Conservation (phyloP, 2,329 filamentous ascomycete genomes). For the Tympanopsis confertula region DNA sequence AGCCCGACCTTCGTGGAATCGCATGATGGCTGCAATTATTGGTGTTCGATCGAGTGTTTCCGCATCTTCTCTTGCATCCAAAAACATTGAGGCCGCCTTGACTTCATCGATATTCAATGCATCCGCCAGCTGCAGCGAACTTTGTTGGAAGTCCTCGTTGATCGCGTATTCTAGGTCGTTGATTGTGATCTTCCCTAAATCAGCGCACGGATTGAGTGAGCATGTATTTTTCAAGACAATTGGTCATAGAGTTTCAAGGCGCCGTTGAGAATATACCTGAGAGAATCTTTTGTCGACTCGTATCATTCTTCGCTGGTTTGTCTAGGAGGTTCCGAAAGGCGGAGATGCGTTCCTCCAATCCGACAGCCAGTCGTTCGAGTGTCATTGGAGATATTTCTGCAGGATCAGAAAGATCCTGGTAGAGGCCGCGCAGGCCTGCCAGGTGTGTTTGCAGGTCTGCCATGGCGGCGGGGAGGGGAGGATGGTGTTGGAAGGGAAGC, state of each 20-base stretch:
- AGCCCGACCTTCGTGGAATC: slow-evolving; percentile 47
- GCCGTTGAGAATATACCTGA: slow-evolving; percentile 18
- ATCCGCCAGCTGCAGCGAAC: slow-evolving; percentile 45
- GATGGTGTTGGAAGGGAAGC: neutral
- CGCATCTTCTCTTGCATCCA: slow-evolving; percentile 33
- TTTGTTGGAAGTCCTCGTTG: slow-evolving; percentile 50
- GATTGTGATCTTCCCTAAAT: slow-evolving; percentile 39
- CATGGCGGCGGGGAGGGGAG: neutral
- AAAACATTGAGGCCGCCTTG: slow-evolving; percentile 41
- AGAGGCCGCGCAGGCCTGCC: slow-evolving; percentile 43
- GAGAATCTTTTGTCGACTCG: slow-evolving; percentile 38
- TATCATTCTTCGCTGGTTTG: slow-evolving; percentile 42
- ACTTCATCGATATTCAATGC: slow-evolving; percentile 50
- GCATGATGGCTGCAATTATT: slow-evolving; percentile 42
- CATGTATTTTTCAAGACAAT: neutral
- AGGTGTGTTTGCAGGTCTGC: slow-evolving; percentile 18
- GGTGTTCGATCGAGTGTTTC: slow-evolving; percentile 36
- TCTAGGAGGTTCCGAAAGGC: slow-evolving; percentile 48
- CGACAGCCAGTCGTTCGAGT: slow-evolving; percentile 41
- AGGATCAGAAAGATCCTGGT: slow-evolving; percentile 48
- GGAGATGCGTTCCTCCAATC: slow-evolving; percentile 43
- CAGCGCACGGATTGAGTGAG: neutral
- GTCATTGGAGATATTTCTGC: slow-evolving; percentile 41
- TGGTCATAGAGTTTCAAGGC: neutral
- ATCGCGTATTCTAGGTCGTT: slow-evolving; percentile 42